phyloP scores from a whole-genome alignment of 306 rosid genomes.

The Corylus americana region DNA sequence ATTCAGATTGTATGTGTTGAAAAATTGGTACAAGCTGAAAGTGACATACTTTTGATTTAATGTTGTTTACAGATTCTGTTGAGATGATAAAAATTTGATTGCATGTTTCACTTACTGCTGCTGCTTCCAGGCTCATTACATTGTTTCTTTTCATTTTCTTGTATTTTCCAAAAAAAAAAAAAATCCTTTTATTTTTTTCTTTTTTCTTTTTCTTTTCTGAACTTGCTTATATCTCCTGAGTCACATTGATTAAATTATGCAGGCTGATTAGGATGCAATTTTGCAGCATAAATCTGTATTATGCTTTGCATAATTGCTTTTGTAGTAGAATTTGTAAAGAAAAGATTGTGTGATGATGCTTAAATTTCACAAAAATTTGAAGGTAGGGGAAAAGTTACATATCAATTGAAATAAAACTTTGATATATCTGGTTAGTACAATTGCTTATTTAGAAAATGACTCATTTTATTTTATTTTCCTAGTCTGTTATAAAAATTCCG shows the following conservation, averaged over 20 bases:
- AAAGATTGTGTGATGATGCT: background rate
- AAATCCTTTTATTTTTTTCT: too few species aligned
- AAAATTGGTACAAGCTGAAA: background rate
- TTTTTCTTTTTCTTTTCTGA: too few species aligned
- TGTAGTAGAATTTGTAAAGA: background rate
- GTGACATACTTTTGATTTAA: background rate
- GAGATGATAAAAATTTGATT: background rate
- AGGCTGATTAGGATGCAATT: background rate
- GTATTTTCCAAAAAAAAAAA: too few species aligned
- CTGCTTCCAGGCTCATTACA: background rate
- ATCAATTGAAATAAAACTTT: background rate
- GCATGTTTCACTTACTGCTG: background rate
- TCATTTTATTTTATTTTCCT: background rate
- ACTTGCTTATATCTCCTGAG: background rate
- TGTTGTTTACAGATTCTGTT: background rate
- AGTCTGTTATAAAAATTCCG: background rate
- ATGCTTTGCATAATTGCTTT: background rate
- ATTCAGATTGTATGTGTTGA: too few species aligned
- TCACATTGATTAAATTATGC: background rate
- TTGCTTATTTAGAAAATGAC: background rate
- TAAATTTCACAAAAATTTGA: background rate
- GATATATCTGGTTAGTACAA: background rate
- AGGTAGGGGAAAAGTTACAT: constrained; percentile 4
- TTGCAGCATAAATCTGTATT: background rate
- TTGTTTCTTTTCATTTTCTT: background rate